Evolutionary conservation across 176 grass and related monocot genomes (phyloP).

Genomic region (Oryza coarctata): DNA sequence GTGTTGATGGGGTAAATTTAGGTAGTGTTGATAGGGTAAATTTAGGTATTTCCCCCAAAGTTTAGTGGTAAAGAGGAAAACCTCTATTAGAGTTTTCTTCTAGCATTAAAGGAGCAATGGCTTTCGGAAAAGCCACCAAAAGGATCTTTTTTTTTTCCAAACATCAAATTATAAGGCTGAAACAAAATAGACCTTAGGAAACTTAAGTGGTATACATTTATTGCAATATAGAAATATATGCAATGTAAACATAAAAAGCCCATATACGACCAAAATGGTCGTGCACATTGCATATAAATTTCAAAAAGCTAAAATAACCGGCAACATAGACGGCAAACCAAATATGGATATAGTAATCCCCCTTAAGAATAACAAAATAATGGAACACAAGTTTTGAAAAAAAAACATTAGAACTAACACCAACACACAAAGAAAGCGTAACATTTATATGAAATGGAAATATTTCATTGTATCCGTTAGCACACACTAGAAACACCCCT

Average conservation of each 20-base stretch:
- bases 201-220: neutral
- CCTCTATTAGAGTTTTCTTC: neutral
- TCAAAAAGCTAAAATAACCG: no score
- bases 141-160: neutral
- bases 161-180: neutral
- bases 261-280: no score
- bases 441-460: slow-evolving; percentile 33
- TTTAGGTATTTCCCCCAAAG: no score
- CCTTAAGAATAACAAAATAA: no score
- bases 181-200: neutral
- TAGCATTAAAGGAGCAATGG: neutral
- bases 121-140: neutral
- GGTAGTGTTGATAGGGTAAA: neutral
- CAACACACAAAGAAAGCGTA: neutral
- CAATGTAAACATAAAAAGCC: no score
- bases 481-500: slow-evolving; percentile 38
- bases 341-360: no score
- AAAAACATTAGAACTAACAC: neutral
- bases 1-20: neutral
- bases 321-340: no score
- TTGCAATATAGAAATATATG: neutral
- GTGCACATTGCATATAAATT: no score
- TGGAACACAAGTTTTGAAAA: no score
- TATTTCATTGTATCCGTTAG: slow-evolving; percentile 27
- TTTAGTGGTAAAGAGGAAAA: neutral